Evolutionary conservation across 345 rosid species (phyloP).

Genomic region (Excoecaria cochinchinensis): DNA sequence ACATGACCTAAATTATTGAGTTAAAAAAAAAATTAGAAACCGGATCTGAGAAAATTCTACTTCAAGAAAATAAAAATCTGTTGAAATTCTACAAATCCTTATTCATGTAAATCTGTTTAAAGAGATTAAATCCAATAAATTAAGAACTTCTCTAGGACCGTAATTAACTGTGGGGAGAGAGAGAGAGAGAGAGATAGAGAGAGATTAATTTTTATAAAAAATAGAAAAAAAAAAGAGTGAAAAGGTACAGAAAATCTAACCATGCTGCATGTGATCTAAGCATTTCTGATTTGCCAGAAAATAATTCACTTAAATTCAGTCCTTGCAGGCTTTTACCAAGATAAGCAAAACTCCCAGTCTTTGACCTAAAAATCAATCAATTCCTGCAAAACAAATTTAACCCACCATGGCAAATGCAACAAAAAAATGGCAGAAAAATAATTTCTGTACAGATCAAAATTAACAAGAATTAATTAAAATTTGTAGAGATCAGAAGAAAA

Average conservation of each 20-base stretch:
- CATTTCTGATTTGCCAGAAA: not conserved
- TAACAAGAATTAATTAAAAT: not conserved
- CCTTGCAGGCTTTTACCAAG: not conserved
- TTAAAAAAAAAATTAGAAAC: no score
- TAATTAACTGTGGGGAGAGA: not conserved
- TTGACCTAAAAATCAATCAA: not conserved
- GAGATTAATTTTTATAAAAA: not conserved
- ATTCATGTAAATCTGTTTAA: no score
- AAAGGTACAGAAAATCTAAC: not conserved
- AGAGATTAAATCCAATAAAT: no score
- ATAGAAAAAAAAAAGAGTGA: not conserved
- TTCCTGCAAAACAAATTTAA: not conserved
- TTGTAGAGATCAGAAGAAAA: not conserved
- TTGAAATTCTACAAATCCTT: no score
- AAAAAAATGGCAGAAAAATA: not conserved
- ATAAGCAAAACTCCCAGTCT: not conserved
- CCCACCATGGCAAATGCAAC: no score
- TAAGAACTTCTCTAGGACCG: not conserved
- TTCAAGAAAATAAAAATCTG: no score
- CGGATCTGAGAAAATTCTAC: no score
- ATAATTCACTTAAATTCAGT: not conserved
- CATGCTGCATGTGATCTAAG: constrained; percentile 7
- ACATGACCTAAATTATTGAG: no score
- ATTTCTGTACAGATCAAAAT: no score
- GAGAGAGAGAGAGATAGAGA: not conserved